Evolutionary conservation across 192 early-diverging fungal genomes (phyloP), one percentile per base, ranked within the genome.

Genomic region (Paraglomus brasilianum): DNA sequence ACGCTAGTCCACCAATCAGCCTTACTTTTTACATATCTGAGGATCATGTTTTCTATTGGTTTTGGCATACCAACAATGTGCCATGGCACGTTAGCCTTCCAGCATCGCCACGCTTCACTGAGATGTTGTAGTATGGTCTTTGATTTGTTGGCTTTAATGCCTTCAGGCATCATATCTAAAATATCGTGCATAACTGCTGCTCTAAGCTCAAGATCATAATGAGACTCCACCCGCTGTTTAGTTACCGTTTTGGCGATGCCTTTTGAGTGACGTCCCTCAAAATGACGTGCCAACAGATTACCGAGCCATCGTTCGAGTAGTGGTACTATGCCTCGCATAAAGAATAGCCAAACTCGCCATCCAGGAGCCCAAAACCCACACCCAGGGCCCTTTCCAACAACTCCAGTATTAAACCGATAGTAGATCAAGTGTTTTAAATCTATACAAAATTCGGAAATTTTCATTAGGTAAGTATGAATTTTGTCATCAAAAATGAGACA

Each of bases 1-100:
- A 96, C 94, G 22, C 91, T 92, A 1, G 94, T 98, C 97, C 97
- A 99, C 97, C 97, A 99, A 81, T 99, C 97, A n/a, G 97, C 95
- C 82, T 99, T 99, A 60, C 94, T 89, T 80, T 98, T 98, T 67
- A 99, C 95, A 80, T 99, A 99, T 47, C 95, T 90, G 72, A 98
- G 77, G 74, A 99, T 96, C 93, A 99, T 97, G 83, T 97, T 98
- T 75, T 98, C 95, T 66, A 99, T 92, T 5, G 97, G 92, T 40
- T 86, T 89, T n/a, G 97, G 95, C 84, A 99, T 86, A 44, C 96
- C 96, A 51, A 95, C 94, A 15, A 99, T 96, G 74, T 97, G 95
- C 97, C 97, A 99, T 41, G 97, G 95, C 71, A 97, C 96, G 77
- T 99, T 99, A 38, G 97, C 95, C 82, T 99, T 99, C 92, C 93